Evolutionary conservation across 495 filamentous ascomycete species (phyloP), one percentile per base, ranked within the genome.

Genomic region (Aspergillus olivimuriae): DNA sequence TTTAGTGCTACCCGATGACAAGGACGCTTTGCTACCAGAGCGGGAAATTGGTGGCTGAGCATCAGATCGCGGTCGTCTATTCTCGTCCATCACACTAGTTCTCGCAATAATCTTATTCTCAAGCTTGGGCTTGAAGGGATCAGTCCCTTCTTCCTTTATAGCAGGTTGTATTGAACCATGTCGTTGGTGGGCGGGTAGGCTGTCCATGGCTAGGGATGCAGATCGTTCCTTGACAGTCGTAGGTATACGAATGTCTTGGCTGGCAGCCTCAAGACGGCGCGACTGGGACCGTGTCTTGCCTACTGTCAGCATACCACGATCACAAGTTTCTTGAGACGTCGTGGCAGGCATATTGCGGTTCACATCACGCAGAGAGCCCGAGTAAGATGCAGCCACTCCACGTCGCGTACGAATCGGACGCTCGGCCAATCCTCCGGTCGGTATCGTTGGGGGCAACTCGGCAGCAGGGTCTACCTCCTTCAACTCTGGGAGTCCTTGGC

Each of bases 201-300:
- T 58, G 7, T 66, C 62, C 2, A 43, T 16, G 6, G 47, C 42
- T 34, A 57, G 34, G 6, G 61, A 46, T 30, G 48, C 39, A 7
- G 52, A 52, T 15, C 53, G 49, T n/a, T 68, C 62, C 43, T 46
- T 58, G 10, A 44, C 18, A 12, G 45, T 30, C 0, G 53, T 19
- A 1, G 57, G 40, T 12, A 44, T 31, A 6, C 26, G 35, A 5
- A 44, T 35, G 10, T 51, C 56, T 46, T 66, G 56, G 18, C 39
- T 55, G 15, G 63, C 61, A 12, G 61, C 60, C 48, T 68, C 64
- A 38, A 71, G 39, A 38, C 54, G 53, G 5, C 68, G 64, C 23
- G 69, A 70, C 45, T 73, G 67, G n/a, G 69, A 71, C 19, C 69
- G 56, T 15, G 69, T 73, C 50, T 73, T 73, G 19, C 66, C 69